Evolutionary conservation across 371 early-diverging fungal genomes (phyloP), one percentile per base, ranked within the genome.

Genomic region (Thermomucor indicae-seudaticae): DNA sequence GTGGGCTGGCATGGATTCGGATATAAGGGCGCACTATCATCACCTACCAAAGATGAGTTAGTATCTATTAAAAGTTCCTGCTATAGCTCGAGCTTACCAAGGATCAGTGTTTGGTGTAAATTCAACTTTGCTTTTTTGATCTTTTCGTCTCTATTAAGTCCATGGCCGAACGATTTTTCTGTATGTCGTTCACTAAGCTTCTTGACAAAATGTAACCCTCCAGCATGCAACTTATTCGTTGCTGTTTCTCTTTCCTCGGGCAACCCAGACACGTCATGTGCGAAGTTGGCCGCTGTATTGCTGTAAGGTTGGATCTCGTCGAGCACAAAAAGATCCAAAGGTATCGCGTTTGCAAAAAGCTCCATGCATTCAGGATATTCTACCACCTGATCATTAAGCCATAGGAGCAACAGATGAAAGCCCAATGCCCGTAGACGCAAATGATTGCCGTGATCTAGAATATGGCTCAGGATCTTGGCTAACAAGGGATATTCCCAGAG

Each of bases 401-500:
- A 88, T 17, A 82, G 56, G 19, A 89, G 75, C n/a, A 92, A 63
- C 20, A 92, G 55, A 25, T 83, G 80, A 52, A 92, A 79, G 17
- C 92, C 92, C 42, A 88, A 79, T 4, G 79, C 70, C 17, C 90
- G 83, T 31, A 90, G 55, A 28, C 80, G 64, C 2, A 81, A 76
- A 55, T 90, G 89, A 60, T 90, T 92, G 19, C 74, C 75, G 43
- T 77, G 76, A 40, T 80, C 78, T 10, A 83, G 53, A 6, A 83
- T 65, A 30, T 80, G 70, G 0, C 73, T 59, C 10, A 83, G 54
- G 29, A 83, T 60, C 10, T 66, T 72, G 12, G 81, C 78, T 78
- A 54, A 6, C 8, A 27, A 20, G 14, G 19, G 20, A 49, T 17
- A 56, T 29, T 16, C n/a, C n/a, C n/a, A n/a, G n/a, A 49, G 30